These are phyloP conservation scores for Huntiella omanensis DNA, from an alignment of 2,329 filamentous ascomycete genomes.

Conservation along the genomic window DNA sequence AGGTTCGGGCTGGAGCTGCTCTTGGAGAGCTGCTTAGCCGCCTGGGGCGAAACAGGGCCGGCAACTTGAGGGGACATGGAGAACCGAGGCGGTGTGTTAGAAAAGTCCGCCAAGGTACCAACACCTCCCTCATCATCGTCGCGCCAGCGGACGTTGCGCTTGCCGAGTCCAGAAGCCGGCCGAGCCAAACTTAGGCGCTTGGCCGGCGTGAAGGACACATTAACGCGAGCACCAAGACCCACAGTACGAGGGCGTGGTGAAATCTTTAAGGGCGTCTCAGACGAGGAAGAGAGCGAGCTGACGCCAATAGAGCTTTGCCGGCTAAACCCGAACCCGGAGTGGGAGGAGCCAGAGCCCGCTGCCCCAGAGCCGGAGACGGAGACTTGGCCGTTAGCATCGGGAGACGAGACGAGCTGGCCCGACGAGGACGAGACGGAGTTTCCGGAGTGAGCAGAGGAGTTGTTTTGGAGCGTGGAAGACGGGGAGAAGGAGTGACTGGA, in stretches of 20 bases:
- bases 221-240: slow-evolving; percentile 41
- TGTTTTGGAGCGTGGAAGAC: slow-evolving; percentile 9
- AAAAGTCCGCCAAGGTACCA: slow-evolving; percentile 73
- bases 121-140: slow-evolving; percentile 77
- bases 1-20: not conserved
- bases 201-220: slow-evolving; percentile 62
- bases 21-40: not conserved
- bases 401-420: slow-evolving; percentile 7
- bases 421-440: not conserved
- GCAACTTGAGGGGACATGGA: slow-evolving; percentile 6
- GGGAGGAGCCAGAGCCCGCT: not conserved
- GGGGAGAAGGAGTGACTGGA: not conserved
- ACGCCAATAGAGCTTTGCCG: slow-evolving; percentile 12
- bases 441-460: slow-evolving; percentile 5
- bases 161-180: slow-evolving; percentile 28
- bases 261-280: slow-evolving; percentile 45
- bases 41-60: not conserved
- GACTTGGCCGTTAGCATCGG: slow-evolving; percentile 8
- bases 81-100: slow-evolving; percentile 49
- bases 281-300: slow-evolving; percentile 6
- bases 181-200: slow-evolving; percentile 31
- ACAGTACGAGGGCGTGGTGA: slow-evolving; percentile 67
- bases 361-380: not conserved
- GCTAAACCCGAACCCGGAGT: slow-evolving; percentile 9
- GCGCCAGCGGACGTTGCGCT: slow-evolving; percentile 75